Evolutionary conservation across 2,329 filamentous ascomycete genomes (phyloP).

Genomic region (Paraphaeosphaeria sporulosa): DNA sequence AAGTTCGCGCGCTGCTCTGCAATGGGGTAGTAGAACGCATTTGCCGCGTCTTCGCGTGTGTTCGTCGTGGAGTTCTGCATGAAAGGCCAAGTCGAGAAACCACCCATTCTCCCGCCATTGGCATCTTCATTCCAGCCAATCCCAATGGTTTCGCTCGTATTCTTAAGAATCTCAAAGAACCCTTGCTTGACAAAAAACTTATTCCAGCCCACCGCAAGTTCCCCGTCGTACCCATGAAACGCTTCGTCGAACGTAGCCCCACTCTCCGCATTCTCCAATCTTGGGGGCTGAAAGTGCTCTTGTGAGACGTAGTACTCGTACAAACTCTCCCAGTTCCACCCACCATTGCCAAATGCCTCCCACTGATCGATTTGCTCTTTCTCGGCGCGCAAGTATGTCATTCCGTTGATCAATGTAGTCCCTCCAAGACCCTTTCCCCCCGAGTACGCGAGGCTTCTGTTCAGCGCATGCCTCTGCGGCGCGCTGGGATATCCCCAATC

Average conservation of each 20-base stretch:
- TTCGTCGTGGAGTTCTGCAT: slow-evolving; percentile 50
- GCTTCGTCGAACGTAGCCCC: slow-evolving; percentile 35
- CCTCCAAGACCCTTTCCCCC: slow-evolving; percentile 55
- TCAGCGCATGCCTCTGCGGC: slow-evolving; percentile 48
- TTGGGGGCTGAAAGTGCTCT: slow-evolving; percentile 37
- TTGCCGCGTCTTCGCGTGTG: slow-evolving; percentile 56
- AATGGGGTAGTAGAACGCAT: slow-evolving; percentile 58
- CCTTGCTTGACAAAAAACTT: slow-evolving; percentile 34
- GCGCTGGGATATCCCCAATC: slow-evolving; percentile 53
- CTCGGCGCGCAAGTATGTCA: slow-evolving; percentile 47
- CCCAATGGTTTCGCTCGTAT: slow-evolving; percentile 45
- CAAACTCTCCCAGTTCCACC: slow-evolving; percentile 44
- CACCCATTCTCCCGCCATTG: slow-evolving; percentile 55
- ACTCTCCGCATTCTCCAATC: slow-evolving; percentile 19
- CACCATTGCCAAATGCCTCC: slow-evolving; percentile 42
- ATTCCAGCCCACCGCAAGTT: slow-evolving; percentile 39
- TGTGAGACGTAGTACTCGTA: slow-evolving; percentile 37
- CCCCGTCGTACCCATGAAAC: slow-evolving; percentile 33
- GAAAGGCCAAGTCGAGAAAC: slow-evolving; percentile 53
- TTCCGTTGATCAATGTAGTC: slow-evolving; percentile 54
- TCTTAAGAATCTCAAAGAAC: slow-evolving; percentile 43
- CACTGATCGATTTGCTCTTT: slow-evolving; percentile 43
- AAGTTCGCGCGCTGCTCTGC: slow-evolving; percentile 51
- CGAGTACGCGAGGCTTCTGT: slow-evolving; percentile 37
- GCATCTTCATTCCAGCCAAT: slow-evolving; percentile 52